Conservation (phyloP, 495 filamentous ascomycete genomes). For the Sordaria brevicollis region DNA sequence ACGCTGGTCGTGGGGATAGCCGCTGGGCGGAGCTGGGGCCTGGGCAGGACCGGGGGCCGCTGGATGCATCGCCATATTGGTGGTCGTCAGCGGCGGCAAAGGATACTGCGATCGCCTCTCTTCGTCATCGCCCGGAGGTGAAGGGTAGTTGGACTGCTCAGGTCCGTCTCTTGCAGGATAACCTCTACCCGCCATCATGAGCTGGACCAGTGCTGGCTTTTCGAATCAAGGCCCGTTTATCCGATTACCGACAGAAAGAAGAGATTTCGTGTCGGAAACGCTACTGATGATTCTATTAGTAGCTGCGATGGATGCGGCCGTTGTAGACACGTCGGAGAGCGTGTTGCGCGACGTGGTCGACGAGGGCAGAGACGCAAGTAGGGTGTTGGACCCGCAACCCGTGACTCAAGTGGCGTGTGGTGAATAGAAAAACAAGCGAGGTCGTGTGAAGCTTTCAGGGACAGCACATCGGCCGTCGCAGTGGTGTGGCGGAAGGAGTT, state of each 20-base stretch:
- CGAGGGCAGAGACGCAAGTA: not conserved
- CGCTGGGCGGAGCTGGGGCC: slow-evolving; percentile 2
- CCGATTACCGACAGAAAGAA: not conserved
- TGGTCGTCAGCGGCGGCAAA: not conserved
- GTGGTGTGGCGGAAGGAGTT: not conserved
- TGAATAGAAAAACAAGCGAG: not conserved
- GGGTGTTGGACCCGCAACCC: not conserved
- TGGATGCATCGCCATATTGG: not conserved
- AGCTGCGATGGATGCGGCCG: not conserved
- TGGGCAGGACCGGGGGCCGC: not conserved
- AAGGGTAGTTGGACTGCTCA: slow-evolving; percentile 37
- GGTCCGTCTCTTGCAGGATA: slow-evolving; percentile 25
- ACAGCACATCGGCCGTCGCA: not conserved
- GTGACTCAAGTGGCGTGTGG: not conserved
- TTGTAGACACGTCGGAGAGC: not conserved
- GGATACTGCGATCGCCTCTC: slow-evolving; percentile 9
- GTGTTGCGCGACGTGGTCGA: not conserved
- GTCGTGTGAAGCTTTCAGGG: not conserved
- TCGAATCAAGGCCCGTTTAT: not conserved
- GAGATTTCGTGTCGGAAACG: not conserved
- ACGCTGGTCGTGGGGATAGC: slow-evolving; percentile 15
- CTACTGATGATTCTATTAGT: not conserved
- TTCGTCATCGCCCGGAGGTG: slow-evolving; percentile 36
- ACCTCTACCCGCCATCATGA: slow-evolving; percentile 13
- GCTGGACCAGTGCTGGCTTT: not conserved